Evolutionary conservation across 192 early-diverging fungal genomes (phyloP).

Genomic region (Mortierella claussenii): DNA sequence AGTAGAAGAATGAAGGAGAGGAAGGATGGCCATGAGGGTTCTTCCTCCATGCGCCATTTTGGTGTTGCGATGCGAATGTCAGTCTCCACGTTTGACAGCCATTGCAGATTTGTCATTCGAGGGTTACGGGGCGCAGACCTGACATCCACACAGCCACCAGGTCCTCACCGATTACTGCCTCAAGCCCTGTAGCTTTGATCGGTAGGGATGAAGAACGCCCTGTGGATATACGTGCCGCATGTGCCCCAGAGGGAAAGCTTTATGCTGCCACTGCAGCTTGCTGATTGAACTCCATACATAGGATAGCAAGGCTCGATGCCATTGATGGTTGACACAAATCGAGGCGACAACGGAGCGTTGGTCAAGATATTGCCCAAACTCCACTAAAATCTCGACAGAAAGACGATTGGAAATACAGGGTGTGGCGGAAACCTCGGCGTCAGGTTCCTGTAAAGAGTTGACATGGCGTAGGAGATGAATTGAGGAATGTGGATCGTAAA

Average conservation of each 20-base stretch:
- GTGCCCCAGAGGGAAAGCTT: background rate
- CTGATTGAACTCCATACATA: background rate
- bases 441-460: no score
- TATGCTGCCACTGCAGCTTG: slow-evolving; percentile 1
- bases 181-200: background rate
- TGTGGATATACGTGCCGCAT: background rate
- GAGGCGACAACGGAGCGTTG: background rate
- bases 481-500: no score
- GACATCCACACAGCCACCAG: background rate
- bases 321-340: background rate
- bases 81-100: background rate
- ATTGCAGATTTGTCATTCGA: background rate
- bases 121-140: background rate
- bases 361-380: background rate
- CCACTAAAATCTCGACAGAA: background rate
- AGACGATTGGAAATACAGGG: no score
- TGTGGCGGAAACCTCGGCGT: no score
- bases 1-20: background rate
- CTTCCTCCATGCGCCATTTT: no score
- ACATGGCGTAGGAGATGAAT: no score
- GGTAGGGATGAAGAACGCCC: background rate
- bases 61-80: slow-evolving; percentile 6
- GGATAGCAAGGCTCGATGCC: background rate
- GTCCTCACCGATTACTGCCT: background rate
- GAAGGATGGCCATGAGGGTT: background rate